These are phyloP conservation scores for Hypsizygus marmoreus DNA, from an alignment of 768 basidiomycete genomes.

Conservation along the genomic window DNA sequence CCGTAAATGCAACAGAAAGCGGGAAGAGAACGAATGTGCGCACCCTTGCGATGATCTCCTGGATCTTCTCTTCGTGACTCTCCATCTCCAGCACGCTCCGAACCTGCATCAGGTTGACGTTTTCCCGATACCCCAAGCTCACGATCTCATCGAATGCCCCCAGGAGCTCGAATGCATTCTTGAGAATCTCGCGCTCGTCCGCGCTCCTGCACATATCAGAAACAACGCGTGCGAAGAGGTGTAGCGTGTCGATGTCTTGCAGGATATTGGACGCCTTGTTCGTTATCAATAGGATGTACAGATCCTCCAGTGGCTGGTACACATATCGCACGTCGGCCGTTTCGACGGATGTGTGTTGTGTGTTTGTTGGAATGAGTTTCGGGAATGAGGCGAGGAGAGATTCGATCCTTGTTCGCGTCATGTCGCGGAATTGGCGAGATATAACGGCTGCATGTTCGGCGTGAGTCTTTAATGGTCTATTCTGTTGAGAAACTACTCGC, in stretches of 20 bases:
- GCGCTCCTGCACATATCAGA: slow-evolving; percentile 87
- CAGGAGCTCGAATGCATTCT: slow-evolving; percentile 90
- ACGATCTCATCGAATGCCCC: slow-evolving; percentile 97
- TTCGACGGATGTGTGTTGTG: slow-evolving; percentile 96
- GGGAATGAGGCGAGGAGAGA: slow-evolving; percentile 96
- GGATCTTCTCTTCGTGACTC: slow-evolving; percentile 92
- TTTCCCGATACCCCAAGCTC: slow-evolving; percentile 82
- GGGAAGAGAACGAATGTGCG: slow-evolving; percentile 24
- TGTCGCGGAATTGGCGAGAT: slow-evolving; percentile 93
- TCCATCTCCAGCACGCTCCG: slow-evolving; percentile 85
- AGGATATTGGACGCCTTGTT: slow-evolving; percentile 99
- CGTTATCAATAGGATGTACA: slow-evolving; percentile 96
- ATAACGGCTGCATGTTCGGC: slow-evolving; percentile 70
- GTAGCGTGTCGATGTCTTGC: slow-evolving; percentile 96
- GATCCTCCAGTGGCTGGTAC: slow-evolving; percentile 94
- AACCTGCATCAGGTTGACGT: slow-evolving; percentile 78
- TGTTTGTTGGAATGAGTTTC: slow-evolving; percentile 92
- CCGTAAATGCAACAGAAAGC: slow-evolving; percentile 3
- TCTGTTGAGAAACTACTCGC: slow-evolving; percentile 43
- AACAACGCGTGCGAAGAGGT: slow-evolving; percentile 91
- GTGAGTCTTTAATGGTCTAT: slow-evolving; percentile 1
- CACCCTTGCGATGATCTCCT: slow-evolving; percentile 96
- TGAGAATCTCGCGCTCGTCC: slow-evolving; percentile 87
- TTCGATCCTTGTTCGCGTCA: slow-evolving; percentile 91
- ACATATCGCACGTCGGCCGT: slow-evolving; percentile 95